phyloP scores from a whole-genome alignment of 192 early-diverging fungal genomes.

The Backusella mclennaniae region DNA sequence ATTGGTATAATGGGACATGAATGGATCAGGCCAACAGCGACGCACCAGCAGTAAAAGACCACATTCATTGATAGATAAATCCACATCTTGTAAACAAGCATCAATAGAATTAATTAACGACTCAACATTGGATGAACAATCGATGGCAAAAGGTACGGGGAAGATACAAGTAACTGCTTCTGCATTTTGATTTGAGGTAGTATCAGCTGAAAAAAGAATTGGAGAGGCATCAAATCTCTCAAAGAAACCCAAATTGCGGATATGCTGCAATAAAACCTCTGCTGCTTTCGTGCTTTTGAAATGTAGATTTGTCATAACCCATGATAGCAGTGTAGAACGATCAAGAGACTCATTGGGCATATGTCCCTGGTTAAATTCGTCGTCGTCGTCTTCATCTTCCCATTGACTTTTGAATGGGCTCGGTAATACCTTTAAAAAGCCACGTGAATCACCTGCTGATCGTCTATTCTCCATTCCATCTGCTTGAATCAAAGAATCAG shows the following conservation, averaged over 20 bases:
- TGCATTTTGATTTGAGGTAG: neutral
- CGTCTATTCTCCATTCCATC: constrained; percentile 3
- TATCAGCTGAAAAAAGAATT: constrained; percentile 26
- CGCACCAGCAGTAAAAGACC: constrained; percentile 49
- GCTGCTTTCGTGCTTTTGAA: constrained; percentile 34
- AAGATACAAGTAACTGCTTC: constrained; percentile 42
- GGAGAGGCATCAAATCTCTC: constrained; percentile 51
- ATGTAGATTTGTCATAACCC: constrained; percentile 37
- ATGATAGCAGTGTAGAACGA: constrained; percentile 30
- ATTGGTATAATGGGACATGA: constrained; percentile 50
- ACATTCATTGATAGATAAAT: constrained; percentile 54
- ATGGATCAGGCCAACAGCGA: constrained; percentile 59
- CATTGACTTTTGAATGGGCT: constrained; percentile 3
- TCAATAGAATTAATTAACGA: constrained; percentile 48
- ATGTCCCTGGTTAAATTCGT: constrained; percentile 5
- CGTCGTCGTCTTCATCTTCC: neutral
- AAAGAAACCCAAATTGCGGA: constrained; percentile 53
- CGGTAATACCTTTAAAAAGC: constrained; percentile 24
- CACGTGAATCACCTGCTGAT: constrained; percentile 17
- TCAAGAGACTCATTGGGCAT: constrained; percentile 26
- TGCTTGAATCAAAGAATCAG: neutral
- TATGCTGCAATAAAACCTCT: constrained; percentile 50
- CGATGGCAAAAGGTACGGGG: constrained; percentile 51
- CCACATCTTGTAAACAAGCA: constrained; percentile 48
- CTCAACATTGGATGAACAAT: constrained; percentile 50